Conservation (phyloP, 1,284 basidiomycete species). For the Vanrija pseudolonga region DNA sequence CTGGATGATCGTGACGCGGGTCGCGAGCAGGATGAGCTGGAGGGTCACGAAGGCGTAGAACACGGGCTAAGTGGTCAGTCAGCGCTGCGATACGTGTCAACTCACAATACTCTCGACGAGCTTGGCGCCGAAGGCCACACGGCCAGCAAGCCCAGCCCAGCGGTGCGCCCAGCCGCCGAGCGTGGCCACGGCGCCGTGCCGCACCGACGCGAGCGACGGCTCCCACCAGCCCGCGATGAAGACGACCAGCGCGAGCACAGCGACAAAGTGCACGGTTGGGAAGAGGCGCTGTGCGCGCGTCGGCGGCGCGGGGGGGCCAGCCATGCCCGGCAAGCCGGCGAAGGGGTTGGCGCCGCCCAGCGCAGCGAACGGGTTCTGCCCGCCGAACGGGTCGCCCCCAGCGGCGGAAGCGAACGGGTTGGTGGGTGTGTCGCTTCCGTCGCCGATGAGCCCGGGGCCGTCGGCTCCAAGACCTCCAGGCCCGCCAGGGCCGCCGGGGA, state of each 20-base stretch:
- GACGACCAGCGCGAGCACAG: slow-evolving; percentile 34
- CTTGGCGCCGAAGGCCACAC: not conserved
- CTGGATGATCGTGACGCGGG: slow-evolving; percentile 41
- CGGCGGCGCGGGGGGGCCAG: slow-evolving; percentile 4
- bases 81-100: too few species aligned
- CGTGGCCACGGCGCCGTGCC: slow-evolving; percentile 1
- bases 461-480: slow-evolving; percentile 1
- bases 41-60: slow-evolving; percentile 49
- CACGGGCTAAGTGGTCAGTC: slow-evolving; percentile 34
- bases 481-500: slow-evolving; percentile 13
- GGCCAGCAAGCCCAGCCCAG: slow-evolving; percentile 14
- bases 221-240: slow-evolving; percentile 47
- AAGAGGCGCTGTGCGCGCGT: slow-evolving; percentile 29
- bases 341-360: slow-evolving; percentile 11
- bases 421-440: not conserved
- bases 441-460: not conserved
- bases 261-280: slow-evolving; percentile 41
- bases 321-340: slow-evolving; percentile 15
- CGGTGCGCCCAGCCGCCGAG: slow-evolving; percentile 9
- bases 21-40: slow-evolving; percentile 46
- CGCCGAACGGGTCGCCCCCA: not conserved
- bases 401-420: not conserved
- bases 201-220: slow-evolving; percentile 30
- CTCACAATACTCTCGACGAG: slow-evolving; percentile 20
- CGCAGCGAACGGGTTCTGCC: slow-evolving; percentile 3